Evolutionary conservation across 2,329 filamentous ascomycete genomes (phyloP), one percentile per base, ranked within the genome.

Genomic region (Verticillium nonalfalfae): DNA sequence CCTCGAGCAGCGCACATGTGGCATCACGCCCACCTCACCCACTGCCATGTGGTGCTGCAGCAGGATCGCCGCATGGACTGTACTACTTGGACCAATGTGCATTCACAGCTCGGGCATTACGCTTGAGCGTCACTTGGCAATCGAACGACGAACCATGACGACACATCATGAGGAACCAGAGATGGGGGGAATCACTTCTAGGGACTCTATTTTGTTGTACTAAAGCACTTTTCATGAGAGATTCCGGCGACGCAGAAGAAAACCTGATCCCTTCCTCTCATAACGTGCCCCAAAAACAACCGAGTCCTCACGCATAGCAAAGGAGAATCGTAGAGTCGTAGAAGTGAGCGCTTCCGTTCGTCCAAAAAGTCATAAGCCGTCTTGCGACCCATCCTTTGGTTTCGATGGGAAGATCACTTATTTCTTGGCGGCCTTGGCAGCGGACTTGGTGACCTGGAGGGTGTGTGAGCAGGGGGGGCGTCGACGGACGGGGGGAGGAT

Each of bases 351-450:
- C 55, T 60, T 57, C 40, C 58, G 40, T 33, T 50, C 45, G 57
- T 45, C 39, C 57, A 58, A 58, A 40, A 6, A n/a, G 14, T 58
- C 57, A 35, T 50, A 58, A 18, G 40, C 57, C 21, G 40, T 58
- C 38, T 58, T 26, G 45, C 45, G 45, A 50, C 45, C 45, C 45
- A 50, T 50, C 45, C 1, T 36, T 36, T 50, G 18, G 59, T 59
- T 60, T 57, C 57, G 61, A 63, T 63, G 64, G 60, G 39, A 61
- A 62, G 64, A 55, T 10, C 68, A 72, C 69, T 88, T 90, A 90
- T 82, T 90, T 90, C 87, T 90, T 90, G 77, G 77, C 75, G 75
- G 86, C 85, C 86, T 90, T 90, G 78, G 86, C 86, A 77, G 88
- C 87, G 72, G 84, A 86, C 83, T 87, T 87, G 81, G 84, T 86